Percentiles rank a stretch among this genome's conserved stretches.
These are phyloP conservation scores for Metschnikowia continentalis DNA, from an alignment of 805 yeast species.

Conservation along the genomic window DNA sequence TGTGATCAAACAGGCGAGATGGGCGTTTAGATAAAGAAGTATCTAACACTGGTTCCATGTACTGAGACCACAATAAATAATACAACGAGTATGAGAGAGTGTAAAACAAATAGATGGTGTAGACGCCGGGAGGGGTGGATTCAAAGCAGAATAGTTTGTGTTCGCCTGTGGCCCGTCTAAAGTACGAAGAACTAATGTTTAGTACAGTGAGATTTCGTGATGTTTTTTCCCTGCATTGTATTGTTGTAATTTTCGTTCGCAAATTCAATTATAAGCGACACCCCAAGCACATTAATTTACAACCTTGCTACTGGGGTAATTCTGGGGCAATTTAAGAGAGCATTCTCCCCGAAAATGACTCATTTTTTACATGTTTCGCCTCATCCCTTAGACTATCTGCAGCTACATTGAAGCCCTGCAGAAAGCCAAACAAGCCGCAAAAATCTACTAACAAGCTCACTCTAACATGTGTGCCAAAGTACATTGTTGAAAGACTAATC, in stretches of 20 bases:
- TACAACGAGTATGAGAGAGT: neutral
- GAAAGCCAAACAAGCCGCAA: neutral
- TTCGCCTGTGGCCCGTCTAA: neutral
- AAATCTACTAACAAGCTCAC: neutral
- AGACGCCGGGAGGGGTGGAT: neutral
- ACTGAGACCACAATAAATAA: neutral
- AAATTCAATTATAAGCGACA: slow-evolving; percentile 1
- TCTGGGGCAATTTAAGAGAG: neutral
- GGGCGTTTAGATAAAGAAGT: neutral
- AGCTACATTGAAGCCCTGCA: neutral
- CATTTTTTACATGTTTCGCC: neutral
- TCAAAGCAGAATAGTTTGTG: neutral
- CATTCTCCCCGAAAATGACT: neutral
- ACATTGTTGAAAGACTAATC: no score
- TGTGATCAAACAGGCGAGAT: slow-evolving; percentile 1
- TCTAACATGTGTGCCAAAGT: neutral
- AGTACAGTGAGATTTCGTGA: slow-evolving; percentile 2
- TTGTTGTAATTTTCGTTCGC: slow-evolving; percentile 3
- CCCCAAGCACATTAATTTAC: neutral
- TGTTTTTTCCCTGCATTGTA: slow-evolving; percentile 5
- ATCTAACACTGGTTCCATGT: neutral
- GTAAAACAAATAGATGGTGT: neutral
- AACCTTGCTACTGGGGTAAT: neutral
- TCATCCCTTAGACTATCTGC: neutral
- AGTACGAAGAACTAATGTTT: neutral